These are phyloP conservation scores for Lantana camara DNA, from an alignment of 257 asterid species.

Conservation along the genomic window DNA sequence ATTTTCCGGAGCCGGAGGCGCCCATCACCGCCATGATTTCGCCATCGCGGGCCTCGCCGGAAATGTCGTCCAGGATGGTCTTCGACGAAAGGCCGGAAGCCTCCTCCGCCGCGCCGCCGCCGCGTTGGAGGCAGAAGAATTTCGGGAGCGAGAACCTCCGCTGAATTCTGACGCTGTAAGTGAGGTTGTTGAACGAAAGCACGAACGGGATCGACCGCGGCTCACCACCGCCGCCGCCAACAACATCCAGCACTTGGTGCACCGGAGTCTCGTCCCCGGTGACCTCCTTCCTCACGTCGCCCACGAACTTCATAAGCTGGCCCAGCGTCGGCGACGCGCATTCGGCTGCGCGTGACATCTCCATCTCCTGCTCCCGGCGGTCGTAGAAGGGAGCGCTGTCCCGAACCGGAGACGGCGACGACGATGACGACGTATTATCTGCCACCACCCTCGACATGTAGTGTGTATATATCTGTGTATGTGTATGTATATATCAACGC, in stretches of 20 bases:
- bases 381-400: constrained; percentile 30
- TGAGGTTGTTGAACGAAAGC: constrained; percentile 60
- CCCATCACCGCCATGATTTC: constrained; percentile 83
- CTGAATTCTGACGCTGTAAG: constrained; percentile 47
- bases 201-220: constrained; percentile 55
- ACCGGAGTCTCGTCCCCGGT: constrained; percentile 80
- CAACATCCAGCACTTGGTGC: constrained; percentile 65
- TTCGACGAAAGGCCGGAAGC: constrained; percentile 36
- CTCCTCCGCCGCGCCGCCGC: too few species aligned
- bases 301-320: constrained; percentile 48
- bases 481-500: too few species aligned
- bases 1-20: constrained; percentile 80
- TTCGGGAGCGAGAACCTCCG: constrained; percentile 28
- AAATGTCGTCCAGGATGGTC: constrained; percentile 54
- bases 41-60: constrained; percentile 80
- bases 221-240: constrained; percentile 29
- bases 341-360: constrained; percentile 16
- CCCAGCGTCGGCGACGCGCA: constrained; percentile 44
- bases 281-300: constrained; percentile 55
- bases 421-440: constrained; percentile 5
- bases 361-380: constrained; percentile 21
- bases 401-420: constrained; percentile 23
- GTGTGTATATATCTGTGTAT: too few species aligned
- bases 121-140: constrained; percentile 12
- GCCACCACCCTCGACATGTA: constrained; percentile 45